phyloP scores from a whole-genome alignment of 2,329 filamentous ascomycete genomes.

The Lasiodiplodia sp. region DNA sequence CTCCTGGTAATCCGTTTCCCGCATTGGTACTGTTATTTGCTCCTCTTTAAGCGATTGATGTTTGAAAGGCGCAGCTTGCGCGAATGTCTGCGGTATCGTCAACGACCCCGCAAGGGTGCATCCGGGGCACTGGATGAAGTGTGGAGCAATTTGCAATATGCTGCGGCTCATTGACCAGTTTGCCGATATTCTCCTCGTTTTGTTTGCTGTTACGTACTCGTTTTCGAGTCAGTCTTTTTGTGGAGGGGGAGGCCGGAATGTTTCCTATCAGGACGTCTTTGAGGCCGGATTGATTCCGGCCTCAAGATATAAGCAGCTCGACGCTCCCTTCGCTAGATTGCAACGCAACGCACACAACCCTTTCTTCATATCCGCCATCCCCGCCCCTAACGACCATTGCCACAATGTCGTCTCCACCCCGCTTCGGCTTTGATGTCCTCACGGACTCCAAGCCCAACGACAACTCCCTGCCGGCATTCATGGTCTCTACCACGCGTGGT shows the following conservation, averaged over 20 bases:
- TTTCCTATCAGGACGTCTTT: conserved; percentile 35
- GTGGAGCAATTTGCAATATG: conserved; percentile 1
- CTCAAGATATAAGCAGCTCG: conserved; percentile 31
- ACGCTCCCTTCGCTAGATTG: background rate
- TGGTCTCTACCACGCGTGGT: conserved; percentile 77
- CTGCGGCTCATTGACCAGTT: conserved; percentile 20
- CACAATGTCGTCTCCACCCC: conserved; percentile 51
- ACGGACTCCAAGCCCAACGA: conserved; percentile 69
- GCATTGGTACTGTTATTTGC: background rate
- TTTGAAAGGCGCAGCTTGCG: background rate
- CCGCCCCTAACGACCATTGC: background rate
- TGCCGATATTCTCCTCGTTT: conserved; percentile 21
- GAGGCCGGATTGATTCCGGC: conserved; percentile 44
- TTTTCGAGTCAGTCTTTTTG: conserved; percentile 35
- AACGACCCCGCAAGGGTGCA: background rate
- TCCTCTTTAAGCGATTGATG: background rate
- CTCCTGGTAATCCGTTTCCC: background rate
- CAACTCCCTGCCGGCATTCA: conserved; percentile 73
- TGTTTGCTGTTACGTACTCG: conserved; percentile 46
- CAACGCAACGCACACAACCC: conserved; percentile 11
- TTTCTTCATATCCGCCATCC: conserved; percentile 21
- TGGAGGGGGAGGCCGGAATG: conserved; percentile 44
- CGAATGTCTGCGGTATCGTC: background rate
- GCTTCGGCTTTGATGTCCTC: conserved; percentile 66
- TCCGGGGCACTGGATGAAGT: background rate